A percentile compares a stretch with the other conserved stretches of the same genome.
phyloP scores from a whole-genome alignment of 129 eudicot genomes.

The Escallonia rubra region DNA sequence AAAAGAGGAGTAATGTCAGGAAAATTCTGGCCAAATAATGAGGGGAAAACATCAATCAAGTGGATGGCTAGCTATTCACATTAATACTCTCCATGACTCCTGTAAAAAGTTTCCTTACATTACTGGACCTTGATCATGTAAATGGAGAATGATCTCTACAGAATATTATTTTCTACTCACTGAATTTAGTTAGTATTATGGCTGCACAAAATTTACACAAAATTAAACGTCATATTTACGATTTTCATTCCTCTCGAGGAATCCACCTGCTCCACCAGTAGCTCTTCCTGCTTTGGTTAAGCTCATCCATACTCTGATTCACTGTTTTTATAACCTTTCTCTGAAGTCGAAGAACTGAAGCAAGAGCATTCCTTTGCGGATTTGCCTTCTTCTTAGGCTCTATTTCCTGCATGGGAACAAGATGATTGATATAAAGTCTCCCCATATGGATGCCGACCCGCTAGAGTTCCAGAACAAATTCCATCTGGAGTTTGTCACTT shows the following conservation, averaged over 20 bases:
- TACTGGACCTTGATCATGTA: background rate
- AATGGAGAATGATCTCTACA: background rate
- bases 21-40: too few relatives aligned
- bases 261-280: constrained; percentile 99
- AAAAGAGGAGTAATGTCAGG: too few relatives aligned
- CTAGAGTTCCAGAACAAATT: too few relatives aligned
- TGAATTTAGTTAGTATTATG: constrained; percentile 9
- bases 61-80: too few relatives aligned
- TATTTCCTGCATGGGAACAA: constrained; percentile 48
- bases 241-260: constrained; percentile 81
- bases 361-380: constrained; percentile 74
- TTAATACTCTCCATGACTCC: background rate
- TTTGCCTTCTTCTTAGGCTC: constrained; percentile 62
- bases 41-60: too few relatives aligned
- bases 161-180: background rate
- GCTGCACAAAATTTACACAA: constrained; percentile 29
- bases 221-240: constrained; percentile 13
- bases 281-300: constrained; percentile 66
- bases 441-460: too few relatives aligned
- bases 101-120: constrained; percentile 4
- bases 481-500: too few relatives aligned
- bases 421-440: too few relatives aligned
- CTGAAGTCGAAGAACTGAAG: constrained; percentile 77
- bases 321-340: constrained; percentile 66
- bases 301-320: constrained; percentile 76